Conservation (phyloP, 148 eudicot genomes). For the Polygonum aviculare region DNA sequence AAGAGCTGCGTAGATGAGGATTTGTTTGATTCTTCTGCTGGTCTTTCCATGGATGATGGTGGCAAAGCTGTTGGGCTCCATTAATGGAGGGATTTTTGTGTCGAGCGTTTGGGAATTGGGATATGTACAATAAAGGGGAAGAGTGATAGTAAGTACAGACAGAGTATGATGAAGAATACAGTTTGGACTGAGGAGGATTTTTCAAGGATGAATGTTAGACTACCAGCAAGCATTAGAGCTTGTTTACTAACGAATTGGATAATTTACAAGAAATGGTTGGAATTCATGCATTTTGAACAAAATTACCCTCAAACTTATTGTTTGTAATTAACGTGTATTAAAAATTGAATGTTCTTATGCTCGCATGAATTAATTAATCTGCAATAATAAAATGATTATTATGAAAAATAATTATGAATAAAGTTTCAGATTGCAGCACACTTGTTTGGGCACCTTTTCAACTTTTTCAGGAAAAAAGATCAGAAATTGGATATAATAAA, state of each 20-base stretch:
- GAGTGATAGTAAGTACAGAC: conserved; percentile 2
- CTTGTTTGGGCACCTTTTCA: too few species aligned
- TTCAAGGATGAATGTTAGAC: conserved; percentile 31
- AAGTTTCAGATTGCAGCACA: too few species aligned
- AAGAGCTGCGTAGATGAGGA: conserved; percentile 52
- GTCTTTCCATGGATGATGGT: conserved; percentile 52
- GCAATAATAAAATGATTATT: too few species aligned
- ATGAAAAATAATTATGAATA: too few species aligned
- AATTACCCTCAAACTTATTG: background rate
- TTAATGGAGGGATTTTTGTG: conserved; percentile 12
- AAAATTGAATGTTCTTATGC: too few species aligned
- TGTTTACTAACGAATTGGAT: conserved; percentile 27
- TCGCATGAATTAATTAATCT: too few species aligned
- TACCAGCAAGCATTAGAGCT: conserved; percentile 33
- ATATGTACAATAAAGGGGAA: conserved; percentile 4
- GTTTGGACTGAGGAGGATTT: background rate
- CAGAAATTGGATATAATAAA: too few species aligned
- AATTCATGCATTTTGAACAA: background rate
- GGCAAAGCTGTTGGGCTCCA: conserved; percentile 67
- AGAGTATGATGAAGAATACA: conserved; percentile 31
- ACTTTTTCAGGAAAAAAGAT: too few species aligned
- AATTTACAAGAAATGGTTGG: conserved; percentile 40
- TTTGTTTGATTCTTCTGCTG: conserved; percentile 44
- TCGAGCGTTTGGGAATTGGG: background rate
- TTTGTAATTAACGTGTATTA: too few species aligned